Evolutionary conservation across 2,329 filamentous ascomycete genomes (phyloP).

Genomic region (Zymoseptoria pseudotritici): DNA sequence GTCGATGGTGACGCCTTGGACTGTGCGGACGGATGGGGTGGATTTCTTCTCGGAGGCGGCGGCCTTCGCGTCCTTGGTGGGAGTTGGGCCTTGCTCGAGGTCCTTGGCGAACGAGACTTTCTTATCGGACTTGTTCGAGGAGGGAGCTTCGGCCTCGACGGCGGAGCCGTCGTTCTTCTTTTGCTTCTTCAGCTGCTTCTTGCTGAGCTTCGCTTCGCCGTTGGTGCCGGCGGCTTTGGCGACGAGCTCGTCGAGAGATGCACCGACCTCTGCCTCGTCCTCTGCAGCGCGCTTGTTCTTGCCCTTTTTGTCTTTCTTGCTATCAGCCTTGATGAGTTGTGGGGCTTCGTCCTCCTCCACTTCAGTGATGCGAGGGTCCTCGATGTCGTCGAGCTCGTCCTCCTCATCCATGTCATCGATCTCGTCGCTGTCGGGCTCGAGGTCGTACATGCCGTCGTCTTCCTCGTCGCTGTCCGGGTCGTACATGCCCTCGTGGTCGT

Average conservation of each 20-base stretch:
- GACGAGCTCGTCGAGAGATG: constrained; percentile 72
- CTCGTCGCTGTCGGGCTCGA: constrained; percentile 73
- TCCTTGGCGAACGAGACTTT: constrained; percentile 99
- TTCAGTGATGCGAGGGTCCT: constrained; percentile 19
- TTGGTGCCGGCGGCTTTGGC: constrained; percentile 54
- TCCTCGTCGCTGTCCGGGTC: constrained; percentile 56
- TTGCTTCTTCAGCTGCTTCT: constrained; percentile 96
- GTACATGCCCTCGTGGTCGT: constrained; percentile 50
- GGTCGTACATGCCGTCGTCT: constrained; percentile 59
- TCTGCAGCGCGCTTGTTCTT: constrained; percentile 94
- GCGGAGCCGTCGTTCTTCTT: constrained; percentile 98
- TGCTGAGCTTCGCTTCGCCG: constrained; percentile 71
- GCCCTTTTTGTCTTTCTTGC: constrained; percentile 58
- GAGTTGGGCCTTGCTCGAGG: constrained; percentile 90
- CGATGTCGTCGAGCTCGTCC: constrained; percentile 24
- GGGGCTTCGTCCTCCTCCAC: constrained; percentile 55
- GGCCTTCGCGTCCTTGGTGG: constrained; percentile 47
- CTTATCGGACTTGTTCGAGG: constrained; percentile 62
- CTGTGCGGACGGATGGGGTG: constrained; percentile 63
- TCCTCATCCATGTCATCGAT: constrained; percentile 46
- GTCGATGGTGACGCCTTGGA: constrained; percentile 86
- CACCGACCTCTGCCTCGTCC: constrained; percentile 52
- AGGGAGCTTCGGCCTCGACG: constrained; percentile 42
- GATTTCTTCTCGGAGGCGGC: constrained; percentile 40
- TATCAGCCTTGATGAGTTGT: constrained; percentile 52